phyloP scores from a whole-genome alignment of 768 basidiomycete genomes.

The Rhizopogon rudus region DNA sequence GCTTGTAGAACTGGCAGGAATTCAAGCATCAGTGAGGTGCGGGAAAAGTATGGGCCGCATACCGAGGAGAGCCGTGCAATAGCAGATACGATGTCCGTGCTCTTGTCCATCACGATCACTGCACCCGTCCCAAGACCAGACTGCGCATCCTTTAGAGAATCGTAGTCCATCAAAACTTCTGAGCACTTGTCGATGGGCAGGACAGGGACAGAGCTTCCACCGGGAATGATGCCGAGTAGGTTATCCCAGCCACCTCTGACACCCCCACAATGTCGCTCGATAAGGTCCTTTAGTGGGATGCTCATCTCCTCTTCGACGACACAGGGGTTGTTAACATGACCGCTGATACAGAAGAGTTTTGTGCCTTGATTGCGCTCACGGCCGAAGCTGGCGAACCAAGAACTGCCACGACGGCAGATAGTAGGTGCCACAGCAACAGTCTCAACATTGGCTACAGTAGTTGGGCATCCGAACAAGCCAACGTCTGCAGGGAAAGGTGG shows the following conservation, averaged over 20 bases:
- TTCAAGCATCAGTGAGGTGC: slow-evolving; percentile 4
- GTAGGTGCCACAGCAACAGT: slow-evolving; percentile 98
- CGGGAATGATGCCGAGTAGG: slow-evolving; percentile 92
- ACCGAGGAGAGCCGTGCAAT: slow-evolving; percentile 91
- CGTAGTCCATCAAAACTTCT: slow-evolving; percentile 97
- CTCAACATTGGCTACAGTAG: slow-evolving; percentile 98
- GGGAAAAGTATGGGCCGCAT: slow-evolving; percentile 11
- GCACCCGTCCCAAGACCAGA: slow-evolving; percentile 98
- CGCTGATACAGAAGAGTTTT: slow-evolving; percentile 95
- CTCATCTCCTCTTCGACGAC: slow-evolving; percentile 99
- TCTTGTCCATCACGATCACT: slow-evolving; percentile 99
- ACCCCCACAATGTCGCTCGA: slow-evolving; percentile 98
- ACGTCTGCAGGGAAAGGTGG: slow-evolving; percentile 99
- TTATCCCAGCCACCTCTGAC: slow-evolving; percentile 96
- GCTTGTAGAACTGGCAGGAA: slow-evolving; percentile 80
- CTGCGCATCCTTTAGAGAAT: slow-evolving; percentile 93
- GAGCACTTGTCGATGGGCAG: slow-evolving; percentile 78
- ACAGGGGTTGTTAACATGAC: slow-evolving; percentile 97
- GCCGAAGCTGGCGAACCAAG: slow-evolving; percentile 93
- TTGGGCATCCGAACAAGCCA: slow-evolving; percentile 94
- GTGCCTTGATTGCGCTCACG: slow-evolving; percentile 91
- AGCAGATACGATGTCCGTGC: slow-evolving; percentile 89
- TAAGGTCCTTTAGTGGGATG: slow-evolving; percentile 86
- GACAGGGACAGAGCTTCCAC: slow-evolving; percentile 92
- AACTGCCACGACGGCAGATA: slow-evolving; percentile 81